Conservation (phyloP, 2,329 filamentous ascomycete genomes). For the Ophiostoma perfectum region DNA sequence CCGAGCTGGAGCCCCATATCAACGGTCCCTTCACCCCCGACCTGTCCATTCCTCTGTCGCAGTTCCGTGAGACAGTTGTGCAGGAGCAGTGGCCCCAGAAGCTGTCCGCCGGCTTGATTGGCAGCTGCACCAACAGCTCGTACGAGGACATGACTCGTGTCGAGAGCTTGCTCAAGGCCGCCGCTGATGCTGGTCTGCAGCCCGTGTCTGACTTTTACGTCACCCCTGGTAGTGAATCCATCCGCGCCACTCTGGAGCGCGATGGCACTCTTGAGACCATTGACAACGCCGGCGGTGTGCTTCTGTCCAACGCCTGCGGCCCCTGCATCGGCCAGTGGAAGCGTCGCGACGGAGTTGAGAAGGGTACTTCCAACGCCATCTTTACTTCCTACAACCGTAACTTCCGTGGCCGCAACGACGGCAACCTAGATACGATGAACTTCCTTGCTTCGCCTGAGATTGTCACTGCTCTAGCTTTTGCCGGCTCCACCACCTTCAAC, state of each 20-base stretch:
- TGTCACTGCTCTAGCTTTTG: conserved; percentile 92
- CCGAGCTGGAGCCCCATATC: conserved; percentile 86
- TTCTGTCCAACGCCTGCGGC: conserved; percentile 92
- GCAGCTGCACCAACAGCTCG: conserved; percentile 97
- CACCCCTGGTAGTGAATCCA: conserved; percentile 94
- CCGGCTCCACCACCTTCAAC: conserved; percentile 91
- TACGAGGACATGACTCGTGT: conserved; percentile 98
- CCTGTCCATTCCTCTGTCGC: conserved; percentile 83
- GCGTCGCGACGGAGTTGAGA: conserved; percentile 75
- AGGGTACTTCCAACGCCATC: conserved; percentile 88
- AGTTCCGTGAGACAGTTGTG: conserved; percentile 79
- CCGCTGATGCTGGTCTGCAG: conserved; percentile 79
- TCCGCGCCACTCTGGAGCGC: conserved; percentile 85
- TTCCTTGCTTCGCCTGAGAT: conserved; percentile 96
- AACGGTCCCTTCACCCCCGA: conserved; percentile 97
- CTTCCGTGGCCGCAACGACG: conserved; percentile 94
- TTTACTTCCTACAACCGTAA: conserved; percentile 98
- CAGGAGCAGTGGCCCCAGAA: conserved; percentile 85
- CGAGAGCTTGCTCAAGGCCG: conserved; percentile 88
- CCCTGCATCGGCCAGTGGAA: conserved; percentile 96
- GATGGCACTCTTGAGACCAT: conserved; percentile 85
- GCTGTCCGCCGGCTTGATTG: conserved; percentile 89
- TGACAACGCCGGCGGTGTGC: conserved; percentile 74
- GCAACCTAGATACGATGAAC: conserved; percentile 96
- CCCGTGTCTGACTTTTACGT: conserved; percentile 91